Evolutionary conservation across 2,329 filamentous ascomycete genomes (phyloP), one percentile per base, ranked within the genome.

Genomic region (Penicillium sp.): DNA sequence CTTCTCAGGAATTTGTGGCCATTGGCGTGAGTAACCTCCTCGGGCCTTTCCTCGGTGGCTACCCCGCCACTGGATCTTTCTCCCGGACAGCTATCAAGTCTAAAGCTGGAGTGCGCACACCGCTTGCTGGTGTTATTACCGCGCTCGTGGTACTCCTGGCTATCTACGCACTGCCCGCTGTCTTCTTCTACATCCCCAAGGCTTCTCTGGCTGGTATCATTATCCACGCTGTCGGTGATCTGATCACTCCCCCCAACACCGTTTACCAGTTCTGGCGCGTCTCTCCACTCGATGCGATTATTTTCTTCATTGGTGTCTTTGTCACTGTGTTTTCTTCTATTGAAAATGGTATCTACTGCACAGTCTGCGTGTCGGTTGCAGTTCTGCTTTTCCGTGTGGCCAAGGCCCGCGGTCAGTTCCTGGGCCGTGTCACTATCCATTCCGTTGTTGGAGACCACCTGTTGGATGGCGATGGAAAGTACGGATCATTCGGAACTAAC

Each of bases 21-120:
- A 96, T 97, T 62, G 93, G 93, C 59, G 84, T 97, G 26, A 88
- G 88, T 35, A 97, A 97, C 70, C 80, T 97, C 36, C 80, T 97
- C 8, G 92, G 90, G 0, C 91, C 94, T 2, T 96, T 97, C 77
- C 81, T 97, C 3, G 94, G 93, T 48, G 94, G 83, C 2, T 99
- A 96, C 69, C 90, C 93, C 14, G 89, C 91, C 0, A 99, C 93
- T 2, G 94, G 94, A 1, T 97, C 94, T 3, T 97, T 97, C 80
- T 96, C 90, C 35, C 87, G 94, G 58, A 97, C 94, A 28, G 93
- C 94, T 50, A 97, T 97, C 77, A 96, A 97, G 75, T 94, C 93
- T 5, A 97, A 97, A 75, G 92, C 94, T 47, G 94, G 94, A 67
- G 93, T 97, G 4, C 86, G 91, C 25, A 97, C 92, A 0, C 93